Percentiles rank a stretch among this genome's conserved stretches.
These are phyloP conservation scores for Vaccinium darrowii DNA, from an alignment of 148 eudicot genomes.

Conservation along the genomic window DNA sequence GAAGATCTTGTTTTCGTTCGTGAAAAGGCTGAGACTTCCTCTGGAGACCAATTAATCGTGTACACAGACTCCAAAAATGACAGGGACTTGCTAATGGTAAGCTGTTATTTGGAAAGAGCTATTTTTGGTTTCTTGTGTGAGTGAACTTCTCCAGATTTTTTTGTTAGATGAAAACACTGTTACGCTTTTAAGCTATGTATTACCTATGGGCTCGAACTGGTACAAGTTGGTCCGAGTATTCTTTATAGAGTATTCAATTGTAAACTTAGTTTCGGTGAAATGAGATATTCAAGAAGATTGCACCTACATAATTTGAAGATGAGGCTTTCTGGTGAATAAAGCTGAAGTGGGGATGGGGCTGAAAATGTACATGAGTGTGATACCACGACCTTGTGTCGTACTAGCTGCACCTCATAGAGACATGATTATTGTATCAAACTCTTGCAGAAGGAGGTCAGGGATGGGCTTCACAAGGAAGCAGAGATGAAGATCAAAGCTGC, in stretches of 20 bases:
- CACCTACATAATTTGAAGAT: not conserved
- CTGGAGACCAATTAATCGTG: conserved; percentile 58
- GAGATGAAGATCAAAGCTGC: conserved; percentile 65
- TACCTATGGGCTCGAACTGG: not conserved
- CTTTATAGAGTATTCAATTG: not conserved
- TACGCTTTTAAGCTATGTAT: not conserved
- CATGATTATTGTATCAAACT: conserved; percentile 11
- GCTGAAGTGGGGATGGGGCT: not conserved
- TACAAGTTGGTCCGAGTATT: not conserved
- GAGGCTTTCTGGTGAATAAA: not conserved
- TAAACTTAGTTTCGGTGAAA: conserved; percentile 4
- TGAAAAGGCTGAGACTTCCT: conserved; percentile 50
- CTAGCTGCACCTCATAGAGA: conserved; percentile 3
- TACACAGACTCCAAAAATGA: conserved; percentile 64
- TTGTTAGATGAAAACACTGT: not conserved
- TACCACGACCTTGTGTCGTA: not conserved
- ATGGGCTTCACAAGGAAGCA: conserved; percentile 47
- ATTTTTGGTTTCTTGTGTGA: not conserved
- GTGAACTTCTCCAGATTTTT: not conserved
- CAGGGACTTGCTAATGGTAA: conserved; percentile 70
- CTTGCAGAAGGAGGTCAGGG: conserved; percentile 67
- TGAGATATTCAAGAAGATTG: not conserved
- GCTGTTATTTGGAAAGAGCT: conserved; percentile 14
- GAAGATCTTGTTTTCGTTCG: conserved; percentile 67
- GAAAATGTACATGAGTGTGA: not conserved